These are phyloP conservation scores for Strobilomyces dryophilus DNA, from an alignment of 768 basidiomycete species.

Conservation along the genomic window DNA sequence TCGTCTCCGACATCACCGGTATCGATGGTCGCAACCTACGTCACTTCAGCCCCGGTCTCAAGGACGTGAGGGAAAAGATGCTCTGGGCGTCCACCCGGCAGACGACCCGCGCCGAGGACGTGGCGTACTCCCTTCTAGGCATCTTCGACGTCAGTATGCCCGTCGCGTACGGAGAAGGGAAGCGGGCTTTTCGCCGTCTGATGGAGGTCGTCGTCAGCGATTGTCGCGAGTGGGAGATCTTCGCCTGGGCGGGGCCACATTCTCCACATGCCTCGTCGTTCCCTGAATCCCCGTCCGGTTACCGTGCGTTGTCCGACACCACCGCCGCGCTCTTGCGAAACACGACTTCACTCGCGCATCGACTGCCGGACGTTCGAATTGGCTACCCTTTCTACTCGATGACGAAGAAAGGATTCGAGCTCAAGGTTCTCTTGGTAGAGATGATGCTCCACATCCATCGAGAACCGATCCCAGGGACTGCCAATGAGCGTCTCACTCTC, in stretches of 20 bases:
- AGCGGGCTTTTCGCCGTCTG: conserved; percentile 23
- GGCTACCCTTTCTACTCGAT: conserved; percentile 20
- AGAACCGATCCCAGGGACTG: conserved; percentile 7
- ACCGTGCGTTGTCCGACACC: conserved; percentile 6
- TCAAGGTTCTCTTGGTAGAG: conserved; percentile 20
- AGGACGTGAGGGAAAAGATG: conserved; percentile 20
- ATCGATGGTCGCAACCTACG: conserved; percentile 11
- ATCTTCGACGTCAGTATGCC: conserved; percentile 22
- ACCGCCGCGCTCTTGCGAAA: not conserved
- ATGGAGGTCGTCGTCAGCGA: conserved; percentile 18
- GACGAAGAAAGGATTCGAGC: conserved; percentile 22
- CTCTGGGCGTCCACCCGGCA: conserved; percentile 22
- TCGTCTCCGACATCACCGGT: conserved; percentile 9
- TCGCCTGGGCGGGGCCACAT: conserved; percentile 21
- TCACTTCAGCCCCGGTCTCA: conserved; percentile 19
- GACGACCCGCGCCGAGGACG: conserved; percentile 26
- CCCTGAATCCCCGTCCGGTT: conserved; percentile 19
- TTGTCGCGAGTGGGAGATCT: conserved; percentile 19
- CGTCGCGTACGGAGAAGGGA: conserved; percentile 25
- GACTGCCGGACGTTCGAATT: conserved; percentile 7
- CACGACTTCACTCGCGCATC: conserved; percentile 1
- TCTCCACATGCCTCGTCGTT: conserved; percentile 16
- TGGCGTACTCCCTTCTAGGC: conserved; percentile 25
- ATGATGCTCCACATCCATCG: conserved; percentile 19
- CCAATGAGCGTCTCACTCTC: conserved; percentile 13